These are phyloP conservation scores for Linanthus parryae DNA, from an alignment of 148 eudicot species.

Conservation along the genomic window DNA sequence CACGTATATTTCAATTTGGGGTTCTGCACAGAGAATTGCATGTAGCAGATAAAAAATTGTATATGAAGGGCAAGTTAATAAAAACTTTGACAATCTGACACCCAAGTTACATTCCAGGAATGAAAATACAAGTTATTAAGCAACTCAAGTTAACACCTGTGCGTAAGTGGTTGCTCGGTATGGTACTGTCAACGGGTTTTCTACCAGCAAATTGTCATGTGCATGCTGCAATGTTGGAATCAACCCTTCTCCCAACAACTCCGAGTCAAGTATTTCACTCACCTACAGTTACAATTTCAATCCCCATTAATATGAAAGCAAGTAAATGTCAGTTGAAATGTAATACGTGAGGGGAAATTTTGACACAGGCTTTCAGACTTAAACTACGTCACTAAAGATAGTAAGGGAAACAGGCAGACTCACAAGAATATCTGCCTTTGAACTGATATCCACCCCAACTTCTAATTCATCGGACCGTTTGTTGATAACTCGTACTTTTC, in stretches of 20 bases:
- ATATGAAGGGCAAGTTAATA: too few relatives aligned
- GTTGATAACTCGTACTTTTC: conserved; percentile 53
- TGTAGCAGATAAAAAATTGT: too few relatives aligned
- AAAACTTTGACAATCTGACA: too few relatives aligned
- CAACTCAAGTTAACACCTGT: conserved; percentile 35
- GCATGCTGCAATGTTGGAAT: conserved; percentile 92
- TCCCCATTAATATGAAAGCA: background rate
- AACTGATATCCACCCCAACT: conserved; percentile 57
- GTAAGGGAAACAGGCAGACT: conserved; percentile 11
- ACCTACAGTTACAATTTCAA: conserved; percentile 36
- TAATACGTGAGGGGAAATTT: too few relatives aligned
- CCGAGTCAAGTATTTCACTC: conserved; percentile 95
- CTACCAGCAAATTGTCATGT: conserved; percentile 70
- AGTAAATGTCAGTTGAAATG: too few relatives aligned
- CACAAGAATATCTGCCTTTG: conserved; percentile 84
- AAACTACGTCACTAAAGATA: too few relatives aligned
- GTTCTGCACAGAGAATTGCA: too few relatives aligned
- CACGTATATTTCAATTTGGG: too few relatives aligned
- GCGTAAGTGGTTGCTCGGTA: conserved; percentile 72
- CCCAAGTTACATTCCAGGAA: too few relatives aligned
- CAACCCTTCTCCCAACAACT: conserved; percentile 86
- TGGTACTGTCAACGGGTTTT: conserved; percentile 67
- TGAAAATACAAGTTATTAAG: too few relatives aligned
- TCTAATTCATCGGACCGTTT: conserved; percentile 85
- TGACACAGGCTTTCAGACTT: background rate